Conservation (phyloP, 768 basidiomycete genomes). For the Suillus spraguei region DNA sequence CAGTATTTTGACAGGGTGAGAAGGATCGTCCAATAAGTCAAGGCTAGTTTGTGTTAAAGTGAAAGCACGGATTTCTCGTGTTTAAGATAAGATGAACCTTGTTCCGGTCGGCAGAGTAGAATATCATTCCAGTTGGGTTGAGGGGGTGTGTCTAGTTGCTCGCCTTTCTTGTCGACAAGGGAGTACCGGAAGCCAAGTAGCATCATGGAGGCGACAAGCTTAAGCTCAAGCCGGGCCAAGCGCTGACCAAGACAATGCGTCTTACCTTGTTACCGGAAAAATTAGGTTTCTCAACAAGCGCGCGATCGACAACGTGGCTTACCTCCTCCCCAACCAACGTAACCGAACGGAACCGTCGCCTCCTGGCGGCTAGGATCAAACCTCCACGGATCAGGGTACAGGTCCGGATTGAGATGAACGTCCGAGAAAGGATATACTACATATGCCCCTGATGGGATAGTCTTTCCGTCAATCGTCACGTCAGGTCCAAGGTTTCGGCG, state of each 20-base stretch:
- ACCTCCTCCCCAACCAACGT: conserved; percentile 85
- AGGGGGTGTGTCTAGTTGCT: conserved; percentile 46
- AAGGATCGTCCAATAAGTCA: conserved; percentile 22
- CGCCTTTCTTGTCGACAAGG: conserved; percentile 56
- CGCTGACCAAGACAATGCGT: conserved; percentile 74
- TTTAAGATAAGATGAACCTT: conserved; percentile 54
- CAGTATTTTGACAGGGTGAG: conserved; percentile 7
- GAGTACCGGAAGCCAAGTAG: conserved; percentile 63
- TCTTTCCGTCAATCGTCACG: conserved; percentile 65
- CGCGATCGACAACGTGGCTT: conserved; percentile 31
- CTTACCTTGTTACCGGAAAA: conserved; percentile 50
- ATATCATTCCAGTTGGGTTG: conserved; percentile 81
- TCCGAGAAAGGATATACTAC: conserved; percentile 81
- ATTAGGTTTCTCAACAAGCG: conserved; percentile 16
- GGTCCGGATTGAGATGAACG: conserved; percentile 69
- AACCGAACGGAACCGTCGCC: conserved; percentile 55
- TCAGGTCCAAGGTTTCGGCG: conserved; percentile 78
- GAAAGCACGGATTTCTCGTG: conserved; percentile 35
- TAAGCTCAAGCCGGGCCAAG: conserved; percentile 73
- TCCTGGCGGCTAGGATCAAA: conserved; percentile 65
- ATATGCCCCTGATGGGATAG: conserved; percentile 73
- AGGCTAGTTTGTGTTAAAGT: conserved; percentile 26
- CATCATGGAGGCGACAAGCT: conserved; percentile 69
- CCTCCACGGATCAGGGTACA: conserved; percentile 78
- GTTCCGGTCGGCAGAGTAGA: conserved; percentile 63